Evolutionary conservation across 2,329 filamentous ascomycete species (phyloP), one percentile per base, ranked within the genome.

Genomic region (Aspergillus ruber): DNA sequence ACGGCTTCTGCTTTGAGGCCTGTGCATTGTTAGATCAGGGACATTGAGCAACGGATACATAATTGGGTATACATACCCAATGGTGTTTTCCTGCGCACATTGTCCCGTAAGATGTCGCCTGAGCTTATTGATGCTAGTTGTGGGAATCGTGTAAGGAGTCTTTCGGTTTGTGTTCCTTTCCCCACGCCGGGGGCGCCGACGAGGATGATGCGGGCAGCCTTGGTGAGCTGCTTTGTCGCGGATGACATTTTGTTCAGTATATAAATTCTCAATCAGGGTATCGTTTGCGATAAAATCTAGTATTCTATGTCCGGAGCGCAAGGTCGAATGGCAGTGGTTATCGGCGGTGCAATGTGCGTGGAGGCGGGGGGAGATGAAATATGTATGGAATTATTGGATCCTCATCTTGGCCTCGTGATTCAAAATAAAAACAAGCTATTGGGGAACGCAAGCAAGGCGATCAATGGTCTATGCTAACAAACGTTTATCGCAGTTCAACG

Each of bases 101-200:
- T 95, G 65, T 89, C 83, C 53, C 93, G 85, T 49, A 98, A 74
- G 13, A 98, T 75, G 69, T 98, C 91, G 51, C 93, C 93, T 3
- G 93, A 95, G 70, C 89, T 95, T 68, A 98, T 91, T 15, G 90
- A 85, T 45, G 88, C 86, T 42, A 98, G 77, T 63, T 96, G 87
- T 3, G 90, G 88, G 65, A 93, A 98, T 56, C 87, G 83, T 58
- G 84, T 76, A 57, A 97, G 83, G 53, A 98, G 77, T 52, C 93
- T 83, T 68, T 95, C 88, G 44, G 88, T 89, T 74, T 98, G 93
- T 3, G 93, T 98, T 53, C 91, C 93, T 70, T 98, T 98, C 53
- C 93, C 93, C 48, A 95, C 93, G 49, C 90, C 90, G n/a, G 93
- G 93, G 45, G 91, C 90, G 59, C 93, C 93, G 60, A 98, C 82